Base-by-base conservation (phyloP, 805 yeast species). In the Yamadazyma kitorensis region DNA sequence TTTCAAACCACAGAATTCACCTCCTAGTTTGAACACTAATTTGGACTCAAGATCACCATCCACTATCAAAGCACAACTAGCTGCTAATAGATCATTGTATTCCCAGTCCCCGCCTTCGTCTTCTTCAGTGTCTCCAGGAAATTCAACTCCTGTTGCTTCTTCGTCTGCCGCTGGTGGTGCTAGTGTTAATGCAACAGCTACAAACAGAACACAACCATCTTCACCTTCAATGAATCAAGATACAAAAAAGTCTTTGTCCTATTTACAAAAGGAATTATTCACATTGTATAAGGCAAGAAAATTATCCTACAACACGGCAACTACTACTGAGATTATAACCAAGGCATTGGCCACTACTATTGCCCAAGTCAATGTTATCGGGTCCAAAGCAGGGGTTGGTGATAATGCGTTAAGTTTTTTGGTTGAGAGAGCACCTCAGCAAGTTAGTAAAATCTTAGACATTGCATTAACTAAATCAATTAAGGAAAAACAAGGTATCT, bases 291-390 rank as follows among this genome's bases (percentile, higher is more conserved):
- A 85, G 50, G 86, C 83, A 36, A 67, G 88, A 41, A 82, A 77
- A 47, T 49, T 68, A 27, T 77, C 86, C 39, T 76, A 81, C 40
- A 86, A 83, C 39, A 85, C 86, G 24, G 88, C 83, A 17, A 78
- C 87, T 5, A 86, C 91, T 32, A 85, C 96, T 0, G 85, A 80
- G 39, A 78, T 88, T 35, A 68, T 89, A 47, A 89, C 96, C 6
- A 88, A 85, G 48, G 96, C 96, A 1, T 69, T 89, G 46, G 96
- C 96, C 3, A 84, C 89, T 67, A 91, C 96, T 0, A 87, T 89
- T 43, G 91, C 94, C 8, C 93, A 85, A 55, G 91, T 85, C 7
- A 82, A 84, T 39, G 89, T 81, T 46, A 89, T 89, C 6, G 95
- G 95, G 0, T 86, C 88, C 48, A 80, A 80, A 47, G 86, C 83